Percentiles rank a stretch among this genome's conserved stretches.
Evolutionary conservation across 306 rosid species (phyloP).

Genomic region (Benincasa hispida): DNA sequence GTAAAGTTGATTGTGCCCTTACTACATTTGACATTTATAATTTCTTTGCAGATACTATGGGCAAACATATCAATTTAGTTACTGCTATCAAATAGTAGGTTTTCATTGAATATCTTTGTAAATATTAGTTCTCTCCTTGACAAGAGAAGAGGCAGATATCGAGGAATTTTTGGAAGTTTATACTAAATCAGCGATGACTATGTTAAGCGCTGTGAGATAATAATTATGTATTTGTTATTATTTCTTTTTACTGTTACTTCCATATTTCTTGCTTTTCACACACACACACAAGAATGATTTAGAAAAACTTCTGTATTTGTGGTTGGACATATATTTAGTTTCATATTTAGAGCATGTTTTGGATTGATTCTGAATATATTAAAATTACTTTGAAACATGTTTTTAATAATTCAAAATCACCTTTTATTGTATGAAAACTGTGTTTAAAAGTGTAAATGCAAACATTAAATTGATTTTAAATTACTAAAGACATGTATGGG

Average conservation of each 20-base stretch:
- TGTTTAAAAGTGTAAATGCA: no score
- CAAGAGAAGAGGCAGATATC: background rate
- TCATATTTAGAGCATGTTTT: background rate
- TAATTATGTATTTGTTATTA: background rate
- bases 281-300: background rate
- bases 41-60: background rate
- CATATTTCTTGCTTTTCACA: background rate
- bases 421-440: no score
- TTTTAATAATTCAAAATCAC: no score
- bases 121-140: background rate
- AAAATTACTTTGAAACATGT: no score
- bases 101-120: background rate
- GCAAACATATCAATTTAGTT: background rate
- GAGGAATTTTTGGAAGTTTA: background rate
- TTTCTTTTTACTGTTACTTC: background rate
- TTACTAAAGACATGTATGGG: no score
- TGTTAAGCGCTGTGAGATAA: background rate
- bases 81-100: background rate
- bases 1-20: constrained; percentile 16
- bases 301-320: background rate
- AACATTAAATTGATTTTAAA: no score
- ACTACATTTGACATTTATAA: background rate
- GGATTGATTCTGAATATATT: no score
- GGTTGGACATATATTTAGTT: background rate
- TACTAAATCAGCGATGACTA: background rate